Base-by-base conservation (phyloP, 495 filamentous ascomycete species). In the Hypoxylon crocopeplum region DNA sequence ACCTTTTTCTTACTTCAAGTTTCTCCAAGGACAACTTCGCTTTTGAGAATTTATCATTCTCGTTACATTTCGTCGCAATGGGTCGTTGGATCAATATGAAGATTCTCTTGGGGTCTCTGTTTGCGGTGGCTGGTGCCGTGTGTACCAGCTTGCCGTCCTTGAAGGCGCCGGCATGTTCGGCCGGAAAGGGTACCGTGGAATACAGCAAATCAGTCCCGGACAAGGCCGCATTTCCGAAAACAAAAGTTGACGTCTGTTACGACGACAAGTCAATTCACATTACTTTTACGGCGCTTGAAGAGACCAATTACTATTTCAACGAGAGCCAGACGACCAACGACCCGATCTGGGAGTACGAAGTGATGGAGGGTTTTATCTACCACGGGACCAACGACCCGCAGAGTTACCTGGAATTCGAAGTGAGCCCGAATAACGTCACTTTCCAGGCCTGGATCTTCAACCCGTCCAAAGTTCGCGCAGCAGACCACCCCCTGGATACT, bases 401-500 rank as follows among this genome's bases (percentile, higher is more conserved):
- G 47, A 62, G 40, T 1, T 73, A 73, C 47, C 56, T 73, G 42
- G 70, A 73, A 59, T 64, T 73, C 39, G 70, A 73, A 53, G 68
- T 73, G 10, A 69, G 38, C 55, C 70, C 70, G 48, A 71, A 71
- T 50, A 73, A 73, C 13, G 56, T 71, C 46, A 73, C 70, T 8
- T 73, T 66, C 60, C 70, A 73, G 61, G 68, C 68, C 11, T 73
- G 68, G 61, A 71, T 73, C 46, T 69, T 68, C 61, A 73, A 73
- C 53, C 67, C 55, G 7, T 68, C 68, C 27, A 71, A 73, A 39
- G 60, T 71, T 29, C 68, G 70, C 36, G 58, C 70, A 3, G 27
- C 46, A 0, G 59, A 56, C 5, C 55, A 55, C 0, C 63, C 70
- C 6, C 49, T 69, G 29, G 70, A 73, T 42, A 52, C 45, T 2